Conservation (phyloP, 2,329 filamentous ascomycete species). For the Teratosphaeria viscida region DNA sequence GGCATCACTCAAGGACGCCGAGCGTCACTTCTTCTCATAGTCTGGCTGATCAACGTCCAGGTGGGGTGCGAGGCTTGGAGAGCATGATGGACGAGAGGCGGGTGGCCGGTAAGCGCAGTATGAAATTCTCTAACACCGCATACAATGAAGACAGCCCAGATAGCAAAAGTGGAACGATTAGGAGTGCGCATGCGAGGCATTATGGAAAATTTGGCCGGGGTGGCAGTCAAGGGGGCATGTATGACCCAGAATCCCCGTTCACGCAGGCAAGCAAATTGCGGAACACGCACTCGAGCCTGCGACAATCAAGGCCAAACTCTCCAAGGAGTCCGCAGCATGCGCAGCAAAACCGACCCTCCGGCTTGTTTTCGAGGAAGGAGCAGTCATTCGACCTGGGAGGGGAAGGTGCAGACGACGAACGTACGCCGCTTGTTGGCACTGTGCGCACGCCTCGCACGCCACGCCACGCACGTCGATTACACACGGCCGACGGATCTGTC, state of each 20-base stretch:
- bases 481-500: slow-evolving; percentile 41
- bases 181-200: slow-evolving; percentile 63
- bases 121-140: slow-evolving; percentile 84
- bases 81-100: slow-evolving; percentile 55
- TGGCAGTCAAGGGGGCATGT: slow-evolving; percentile 59
- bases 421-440: slow-evolving; percentile 65
- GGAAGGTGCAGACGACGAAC: slow-evolving; percentile 74
- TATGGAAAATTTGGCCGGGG: slow-evolving; percentile 62
- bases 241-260: slow-evolving; percentile 71
- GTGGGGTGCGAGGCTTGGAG: slow-evolving; percentile 52
- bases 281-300: slow-evolving; percentile 36
- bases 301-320: slow-evolving; percentile 52
- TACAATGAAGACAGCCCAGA: slow-evolving; percentile 48
- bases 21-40: slow-evolving; percentile 75
- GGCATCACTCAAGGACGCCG: slow-evolving; percentile 88
- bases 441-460: slow-evolving; percentile 47
- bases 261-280: slow-evolving; percentile 58
- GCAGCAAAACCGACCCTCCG: slow-evolving; percentile 30
- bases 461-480: slow-evolving; percentile 42
- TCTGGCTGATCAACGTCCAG: slow-evolving; percentile 49
- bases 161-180: slow-evolving; percentile 33
- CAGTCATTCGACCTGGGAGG: slow-evolving; percentile 64
- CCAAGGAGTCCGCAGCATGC: slow-evolving; percentile 44
- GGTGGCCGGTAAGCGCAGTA: slow-evolving; percentile 72
- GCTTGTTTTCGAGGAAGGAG: slow-evolving; percentile 41